Percentiles rank a stretch among this genome's conserved stretches.
These are phyloP conservation scores for Schwanniomyces pseudopolymorphus DNA, from an alignment of 805 yeast species.

Conservation along the genomic window DNA sequence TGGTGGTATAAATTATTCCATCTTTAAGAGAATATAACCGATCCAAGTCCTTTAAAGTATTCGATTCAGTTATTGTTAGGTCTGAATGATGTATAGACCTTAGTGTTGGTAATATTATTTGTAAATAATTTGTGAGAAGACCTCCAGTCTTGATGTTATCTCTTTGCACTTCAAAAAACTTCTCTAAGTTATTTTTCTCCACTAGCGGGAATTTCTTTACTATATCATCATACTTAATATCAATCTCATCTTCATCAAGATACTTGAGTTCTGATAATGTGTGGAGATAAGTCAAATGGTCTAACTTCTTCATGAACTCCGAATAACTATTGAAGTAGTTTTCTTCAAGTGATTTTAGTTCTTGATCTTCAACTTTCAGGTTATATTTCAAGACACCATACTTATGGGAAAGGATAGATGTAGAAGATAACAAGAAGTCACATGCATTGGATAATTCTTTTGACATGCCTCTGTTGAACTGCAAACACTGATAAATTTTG, in stretches of 20 bases:
- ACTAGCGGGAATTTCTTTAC: conserved; percentile 8
- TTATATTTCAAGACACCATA: conserved; percentile 30
- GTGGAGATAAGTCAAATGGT: conserved; percentile 29
- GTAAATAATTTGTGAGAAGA: conserved; percentile 24
- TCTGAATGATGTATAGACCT: conserved; percentile 31
- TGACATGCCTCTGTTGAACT: conserved; percentile 9
- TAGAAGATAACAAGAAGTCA: conserved; percentile 18
- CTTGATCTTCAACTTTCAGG: conserved; percentile 1
- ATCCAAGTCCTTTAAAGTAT: conserved; percentile 20
- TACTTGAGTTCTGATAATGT: conserved; percentile 19
- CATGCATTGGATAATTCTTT: conserved; percentile 19
- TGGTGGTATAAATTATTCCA: conserved; percentile 13
- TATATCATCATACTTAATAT: conserved; percentile 14
- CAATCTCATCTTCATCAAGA: conserved; percentile 12
- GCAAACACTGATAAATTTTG: background rate
- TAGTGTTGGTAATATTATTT: conserved; percentile 30
- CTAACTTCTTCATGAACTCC: conserved; percentile 21
- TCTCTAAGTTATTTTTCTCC: conserved; percentile 11
- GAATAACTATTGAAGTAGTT: conserved; percentile 24
- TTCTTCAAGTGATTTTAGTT: conserved; percentile 18
- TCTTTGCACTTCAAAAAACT: conserved; percentile 19
- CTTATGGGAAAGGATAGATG: conserved; percentile 26
- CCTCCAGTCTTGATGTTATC: conserved; percentile 22
- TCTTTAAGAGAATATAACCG: conserved; percentile 14
- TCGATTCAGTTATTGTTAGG: conserved; percentile 26